A percentile compares a stretch with the other conserved stretches of the same genome.
These are phyloP conservation scores for Craspedostauros australis DNA, from an alignment of 108 stramenopile species.

Conservation along the genomic window DNA sequence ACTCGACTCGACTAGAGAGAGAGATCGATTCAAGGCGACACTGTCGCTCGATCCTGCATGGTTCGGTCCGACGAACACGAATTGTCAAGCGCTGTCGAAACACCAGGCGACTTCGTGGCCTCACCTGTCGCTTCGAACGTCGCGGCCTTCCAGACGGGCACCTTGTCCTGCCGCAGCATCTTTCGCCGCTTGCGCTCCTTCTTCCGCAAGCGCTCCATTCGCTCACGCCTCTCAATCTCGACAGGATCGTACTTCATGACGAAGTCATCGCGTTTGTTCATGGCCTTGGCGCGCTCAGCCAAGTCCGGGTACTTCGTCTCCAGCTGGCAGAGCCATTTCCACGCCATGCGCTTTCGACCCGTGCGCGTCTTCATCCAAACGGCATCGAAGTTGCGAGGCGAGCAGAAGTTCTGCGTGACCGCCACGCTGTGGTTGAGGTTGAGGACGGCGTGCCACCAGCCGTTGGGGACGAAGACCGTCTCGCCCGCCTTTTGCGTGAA, in stretches of 20 bases:
- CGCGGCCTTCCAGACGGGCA: too few relatives aligned
- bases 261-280: slow-evolving; percentile 82
- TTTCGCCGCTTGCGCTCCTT: slow-evolving; percentile 15
- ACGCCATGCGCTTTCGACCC: slow-evolving; percentile 93
- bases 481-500: slow-evolving; percentile 97
- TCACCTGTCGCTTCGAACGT: too few relatives aligned
- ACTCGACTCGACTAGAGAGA: too few relatives aligned
- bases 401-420: slow-evolving; percentile 96
- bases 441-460: slow-evolving; percentile 99
- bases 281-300: slow-evolving; percentile 56
- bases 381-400: slow-evolving; percentile 83
- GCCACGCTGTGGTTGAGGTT: slow-evolving; percentile 95
- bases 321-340: slow-evolving; percentile 77
- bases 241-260: slow-evolving; percentile 83
- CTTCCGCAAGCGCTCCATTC: slow-evolving; percentile 19
- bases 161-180: not conserved
- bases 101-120: too few relatives aligned
- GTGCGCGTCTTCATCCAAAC: slow-evolving; percentile 91
- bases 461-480: slow-evolving; percentile 92
- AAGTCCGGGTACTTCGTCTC: slow-evolving; percentile 72
- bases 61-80: too few relatives aligned
- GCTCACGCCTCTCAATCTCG: slow-evolving; percentile 27
- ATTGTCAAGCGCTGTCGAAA: too few relatives aligned
- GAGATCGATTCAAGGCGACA: too few relatives aligned
- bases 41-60: too few relatives aligned